Conservation (phyloP, 352 stramenopile genomes). For the Blastocystis sp. region DNA sequence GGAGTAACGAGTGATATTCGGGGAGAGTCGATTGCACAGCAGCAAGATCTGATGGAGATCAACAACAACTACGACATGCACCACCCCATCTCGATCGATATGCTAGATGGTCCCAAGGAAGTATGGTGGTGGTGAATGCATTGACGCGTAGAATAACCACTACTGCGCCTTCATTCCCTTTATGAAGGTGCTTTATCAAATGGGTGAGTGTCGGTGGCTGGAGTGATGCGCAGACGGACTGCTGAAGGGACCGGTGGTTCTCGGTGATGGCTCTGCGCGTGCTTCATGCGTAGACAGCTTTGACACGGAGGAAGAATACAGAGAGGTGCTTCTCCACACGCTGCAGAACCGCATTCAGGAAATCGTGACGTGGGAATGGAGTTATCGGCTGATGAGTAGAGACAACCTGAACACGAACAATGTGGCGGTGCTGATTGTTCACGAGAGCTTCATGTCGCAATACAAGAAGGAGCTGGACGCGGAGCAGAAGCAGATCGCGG, state of each 20-base stretch:
- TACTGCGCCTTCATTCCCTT: constrained; percentile 60
- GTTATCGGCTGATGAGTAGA: neutral
- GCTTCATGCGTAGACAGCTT: constrained; percentile 36
- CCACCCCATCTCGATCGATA: constrained; percentile 11
- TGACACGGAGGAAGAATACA: constrained; percentile 32
- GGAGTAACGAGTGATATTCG: constrained; percentile 6
- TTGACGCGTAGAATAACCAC: constrained; percentile 28
- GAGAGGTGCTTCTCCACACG: constrained; percentile 1
- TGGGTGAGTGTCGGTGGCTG: neutral
- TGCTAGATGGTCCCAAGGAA: neutral
- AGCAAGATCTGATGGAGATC: constrained; percentile 34
- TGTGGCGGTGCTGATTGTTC: constrained; percentile 49
- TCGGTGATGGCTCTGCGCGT: neutral
- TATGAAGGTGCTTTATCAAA: constrained; percentile 53
- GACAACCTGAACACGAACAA: constrained; percentile 20
- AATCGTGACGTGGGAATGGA: constrained; percentile 9
- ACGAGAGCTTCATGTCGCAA: constrained; percentile 56
- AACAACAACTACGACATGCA: constrained; percentile 66
- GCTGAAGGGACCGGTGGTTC: constrained; percentile 18
- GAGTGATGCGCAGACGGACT: neutral
- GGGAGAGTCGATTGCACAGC: constrained; percentile 12
- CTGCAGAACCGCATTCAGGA: constrained; percentile 46
- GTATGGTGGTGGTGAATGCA: neutral
- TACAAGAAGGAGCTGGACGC: constrained; percentile 28
- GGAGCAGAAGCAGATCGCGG: constrained; percentile 3